Evolutionary conservation across 1,284 basidiomycete species (phyloP), one percentile per base, ranked within the genome.

Genomic region (Phellopilus nigrolimitatus): DNA sequence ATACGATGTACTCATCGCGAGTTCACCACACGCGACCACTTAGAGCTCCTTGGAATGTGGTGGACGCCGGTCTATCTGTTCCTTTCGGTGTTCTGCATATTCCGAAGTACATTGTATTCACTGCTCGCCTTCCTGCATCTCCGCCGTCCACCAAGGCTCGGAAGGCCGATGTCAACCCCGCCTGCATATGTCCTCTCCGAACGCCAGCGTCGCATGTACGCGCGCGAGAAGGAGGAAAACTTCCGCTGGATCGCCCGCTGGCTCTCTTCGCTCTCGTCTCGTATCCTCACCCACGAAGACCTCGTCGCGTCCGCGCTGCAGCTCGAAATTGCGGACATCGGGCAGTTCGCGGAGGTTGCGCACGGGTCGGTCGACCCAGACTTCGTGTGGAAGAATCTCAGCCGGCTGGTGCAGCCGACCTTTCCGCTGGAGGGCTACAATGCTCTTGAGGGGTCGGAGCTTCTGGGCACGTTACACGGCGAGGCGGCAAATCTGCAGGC

Each of bases 171-270:
- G n/a, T 45, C 45, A 7, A 39, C 15, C 12, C 19, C 6, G n/a
- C 46, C 46, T 15, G 8, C 5, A n/a, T 27, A 28, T 40, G 24
- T 13, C 4, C 53, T 50, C 21, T 37, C 53, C 9, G 41, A 44
- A 22, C 25, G 30, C 39, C 57, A 59, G 49, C 44, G 51, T 43
- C 36, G 38, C 36, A 54, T 57, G 42, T 59, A 61, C 42, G 48
- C 54, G 17, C 51, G 43, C 37, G 60, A 61, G 51, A 41, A 48
- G n/a, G 59, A 50, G 40, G 51, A 53, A 17, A 61, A 61, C 47
- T 60, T 60, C 41, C 55, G 60, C 19, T 58, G 54, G 54, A 46
- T 60, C 4, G 48, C 59, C 7, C 50, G 42, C 21, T 27, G 57
- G 3, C 47, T 55, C 15, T 5, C 34, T 19, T 33, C 42, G n/a